Evolutionary conservation across 768 basidiomycete genomes (phyloP).

Genomic region (Hemileccinum rubropunctum): DNA sequence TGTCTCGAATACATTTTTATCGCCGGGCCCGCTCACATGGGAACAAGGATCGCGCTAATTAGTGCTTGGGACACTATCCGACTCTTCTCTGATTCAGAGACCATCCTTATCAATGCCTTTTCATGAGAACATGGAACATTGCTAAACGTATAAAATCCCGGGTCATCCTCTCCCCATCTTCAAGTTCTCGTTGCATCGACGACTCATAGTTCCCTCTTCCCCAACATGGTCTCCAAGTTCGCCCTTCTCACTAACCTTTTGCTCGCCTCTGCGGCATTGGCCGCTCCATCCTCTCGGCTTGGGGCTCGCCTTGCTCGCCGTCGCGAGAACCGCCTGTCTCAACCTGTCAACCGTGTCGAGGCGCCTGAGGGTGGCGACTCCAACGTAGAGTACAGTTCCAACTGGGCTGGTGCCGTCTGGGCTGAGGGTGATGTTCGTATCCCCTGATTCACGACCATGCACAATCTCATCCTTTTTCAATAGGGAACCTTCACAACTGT

Average conservation of each 20-base stretch:
- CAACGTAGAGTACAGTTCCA: constrained; percentile 14
- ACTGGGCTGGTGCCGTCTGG: constrained; percentile 22
- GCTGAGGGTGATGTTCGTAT: constrained; percentile 5
- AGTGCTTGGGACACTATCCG: background rate
- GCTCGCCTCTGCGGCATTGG: constrained; percentile 17
- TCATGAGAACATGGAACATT: constrained; percentile 1
- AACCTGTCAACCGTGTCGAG: constrained; percentile 4
- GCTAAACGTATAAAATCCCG: constrained; percentile 12
- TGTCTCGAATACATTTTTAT: background rate
- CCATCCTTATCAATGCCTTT: background rate
- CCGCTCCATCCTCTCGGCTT: constrained; percentile 13
- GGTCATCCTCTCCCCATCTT: background rate
- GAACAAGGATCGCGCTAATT: background rate
- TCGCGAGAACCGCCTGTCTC: constrained; percentile 11
- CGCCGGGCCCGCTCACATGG: background rate
- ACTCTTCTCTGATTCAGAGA: background rate
- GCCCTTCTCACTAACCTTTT: constrained; percentile 15
- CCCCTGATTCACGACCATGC: background rate
- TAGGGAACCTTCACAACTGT: constrained; percentile 21
- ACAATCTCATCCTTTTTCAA: constrained; percentile 1
- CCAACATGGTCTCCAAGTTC: constrained; percentile 19
- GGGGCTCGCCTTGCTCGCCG: constrained; percentile 14
- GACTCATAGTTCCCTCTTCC: background rate
- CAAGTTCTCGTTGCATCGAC: background rate
- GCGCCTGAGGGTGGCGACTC: background rate